Percentiles rank a stretch among this genome's conserved stretches.
These are phyloP conservation scores for Erodium moschatum DNA, from an alignment of 441 rosid species.

Conservation along the genomic window DNA sequence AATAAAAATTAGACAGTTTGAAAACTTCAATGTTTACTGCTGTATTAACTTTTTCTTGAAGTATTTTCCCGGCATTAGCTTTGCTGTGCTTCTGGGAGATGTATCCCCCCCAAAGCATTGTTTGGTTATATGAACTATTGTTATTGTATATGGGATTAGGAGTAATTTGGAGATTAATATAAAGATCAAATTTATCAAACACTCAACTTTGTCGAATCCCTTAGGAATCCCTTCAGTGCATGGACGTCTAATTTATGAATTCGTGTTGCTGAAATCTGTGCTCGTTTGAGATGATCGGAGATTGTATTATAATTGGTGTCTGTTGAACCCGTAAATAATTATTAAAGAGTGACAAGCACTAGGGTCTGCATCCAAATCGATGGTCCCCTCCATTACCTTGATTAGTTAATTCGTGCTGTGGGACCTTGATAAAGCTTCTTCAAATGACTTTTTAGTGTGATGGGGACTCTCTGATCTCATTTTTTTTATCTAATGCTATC, in stretches of 20 bases:
- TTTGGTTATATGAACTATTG: conserved; percentile 10
- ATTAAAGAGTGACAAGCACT: conserved; percentile 27
- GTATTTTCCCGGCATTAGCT: not conserved
- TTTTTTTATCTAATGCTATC: conserved; percentile 26
- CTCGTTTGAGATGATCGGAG: conserved; percentile 11
- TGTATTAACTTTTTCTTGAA: not conserved
- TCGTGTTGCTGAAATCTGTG: conserved; percentile 11
- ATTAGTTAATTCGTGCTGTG: conserved; percentile 42
- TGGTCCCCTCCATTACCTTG: conserved; percentile 64
- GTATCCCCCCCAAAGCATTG: not conserved
- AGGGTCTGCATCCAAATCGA: conserved; percentile 32
- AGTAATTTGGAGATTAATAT: conserved; percentile 17
- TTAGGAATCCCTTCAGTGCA: conserved; percentile 11
- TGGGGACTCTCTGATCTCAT: conserved; percentile 24
- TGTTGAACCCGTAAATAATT: conserved; percentile 32
- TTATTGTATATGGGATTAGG: conserved; percentile 14
- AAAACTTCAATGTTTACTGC: not conserved
- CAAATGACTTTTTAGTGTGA: conserved; percentile 29
- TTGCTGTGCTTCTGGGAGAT: not conserved
- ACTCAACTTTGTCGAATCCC: not conserved
- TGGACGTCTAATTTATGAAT: not conserved
- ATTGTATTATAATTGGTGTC: conserved; percentile 11
- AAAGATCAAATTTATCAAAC: conserved; percentile 6
- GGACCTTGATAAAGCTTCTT: conserved; percentile 47
- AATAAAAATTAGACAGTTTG: not conserved